Evolutionary conservation across 352 stramenopile species (phyloP).

Genomic region (Globisporangium middletonii): DNA sequence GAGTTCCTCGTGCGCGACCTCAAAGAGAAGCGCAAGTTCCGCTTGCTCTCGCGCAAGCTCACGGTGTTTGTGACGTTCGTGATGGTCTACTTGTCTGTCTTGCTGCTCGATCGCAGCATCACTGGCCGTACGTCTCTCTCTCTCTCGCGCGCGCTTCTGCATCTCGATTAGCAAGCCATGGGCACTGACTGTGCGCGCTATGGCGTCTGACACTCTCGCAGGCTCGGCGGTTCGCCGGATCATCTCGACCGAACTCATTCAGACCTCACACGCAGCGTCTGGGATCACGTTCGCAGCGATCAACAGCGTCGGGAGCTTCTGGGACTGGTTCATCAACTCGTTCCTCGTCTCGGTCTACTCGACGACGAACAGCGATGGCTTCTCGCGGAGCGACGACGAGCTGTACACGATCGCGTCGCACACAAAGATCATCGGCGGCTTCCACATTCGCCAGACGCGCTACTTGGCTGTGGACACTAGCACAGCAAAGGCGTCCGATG

Average conservation of each 20-base stretch:
- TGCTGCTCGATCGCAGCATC: constrained; percentile 62
- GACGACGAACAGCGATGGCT: constrained; percentile 19
- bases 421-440: constrained; percentile 55
- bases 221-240: constrained; percentile 24
- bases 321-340: constrained; percentile 57
- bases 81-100: constrained; percentile 39
- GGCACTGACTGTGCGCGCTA: too few species aligned
- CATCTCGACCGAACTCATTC: constrained; percentile 40
- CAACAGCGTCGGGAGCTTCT: constrained; percentile 33
- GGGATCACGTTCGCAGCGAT: constrained; percentile 37
- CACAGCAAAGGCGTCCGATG: constrained; percentile 11
- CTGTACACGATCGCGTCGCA: constrained; percentile 54
- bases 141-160: too few species aligned
- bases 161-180: too few species aligned
- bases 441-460: constrained; percentile 49
- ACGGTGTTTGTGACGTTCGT: constrained; percentile 53
- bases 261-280: constrained; percentile 27
- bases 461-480: constrained; percentile 47
- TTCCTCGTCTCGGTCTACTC: constrained; percentile 43
- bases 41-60: constrained; percentile 52
- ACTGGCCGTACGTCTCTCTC: constrained; percentile 34
- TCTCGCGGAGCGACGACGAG: constrained; percentile 10
- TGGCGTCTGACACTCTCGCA: too few species aligned
- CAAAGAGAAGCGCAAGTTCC: constrained; percentile 62
- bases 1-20: constrained; percentile 56